Percentiles rank a stretch among this genome's conserved stretches.
phyloP scores from a whole-genome alignment of 2,329 filamentous ascomycete genomes.

The Hypoxylon sp. region DNA sequence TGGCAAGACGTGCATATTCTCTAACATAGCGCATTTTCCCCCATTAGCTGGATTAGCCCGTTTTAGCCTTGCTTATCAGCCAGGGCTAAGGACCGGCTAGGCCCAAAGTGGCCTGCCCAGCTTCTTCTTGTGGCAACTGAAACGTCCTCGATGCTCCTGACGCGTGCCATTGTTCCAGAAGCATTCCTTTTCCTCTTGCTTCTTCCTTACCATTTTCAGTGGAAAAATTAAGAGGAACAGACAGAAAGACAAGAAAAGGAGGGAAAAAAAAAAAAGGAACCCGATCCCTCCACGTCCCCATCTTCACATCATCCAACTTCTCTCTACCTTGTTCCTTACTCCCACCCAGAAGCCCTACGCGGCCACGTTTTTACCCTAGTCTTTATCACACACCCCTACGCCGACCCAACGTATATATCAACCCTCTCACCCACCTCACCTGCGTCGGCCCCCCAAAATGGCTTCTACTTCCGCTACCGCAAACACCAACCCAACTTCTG shows the following conservation, averaged over 20 bases:
- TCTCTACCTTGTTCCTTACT: conserved; percentile 1
- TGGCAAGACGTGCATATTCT: conserved; percentile 34
- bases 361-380: conserved; percentile 17
- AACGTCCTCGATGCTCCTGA: conserved; percentile 47
- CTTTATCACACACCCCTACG: conserved; percentile 19
- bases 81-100: conserved; percentile 8
- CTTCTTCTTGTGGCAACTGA: conserved; percentile 43
- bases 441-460: conserved; percentile 52
- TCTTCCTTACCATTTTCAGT: conserved; percentile 12
- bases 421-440: conserved; percentile 8
- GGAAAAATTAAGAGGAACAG: too few relatives aligned
- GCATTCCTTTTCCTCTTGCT: conserved; percentile 20
- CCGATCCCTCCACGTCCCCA: conserved; percentile 20
- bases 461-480: conserved; percentile 46
- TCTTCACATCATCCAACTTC: conserved; percentile 11
- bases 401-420: conserved; percentile 29
- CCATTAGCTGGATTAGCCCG: neutral
- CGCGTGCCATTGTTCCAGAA: conserved; percentile 47
- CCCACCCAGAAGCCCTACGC: conserved; percentile 17
- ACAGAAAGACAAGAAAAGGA: too few relatives aligned
- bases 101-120: conserved; percentile 29
- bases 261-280: conserved; percentile 8
- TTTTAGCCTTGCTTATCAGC: neutral
- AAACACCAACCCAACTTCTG: conserved; percentile 57
- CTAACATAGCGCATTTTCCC: conserved; percentile 28